Base-by-base conservation (phyloP, 2,329 filamentous ascomycete genomes). In the Exophiala sp. region DNA sequence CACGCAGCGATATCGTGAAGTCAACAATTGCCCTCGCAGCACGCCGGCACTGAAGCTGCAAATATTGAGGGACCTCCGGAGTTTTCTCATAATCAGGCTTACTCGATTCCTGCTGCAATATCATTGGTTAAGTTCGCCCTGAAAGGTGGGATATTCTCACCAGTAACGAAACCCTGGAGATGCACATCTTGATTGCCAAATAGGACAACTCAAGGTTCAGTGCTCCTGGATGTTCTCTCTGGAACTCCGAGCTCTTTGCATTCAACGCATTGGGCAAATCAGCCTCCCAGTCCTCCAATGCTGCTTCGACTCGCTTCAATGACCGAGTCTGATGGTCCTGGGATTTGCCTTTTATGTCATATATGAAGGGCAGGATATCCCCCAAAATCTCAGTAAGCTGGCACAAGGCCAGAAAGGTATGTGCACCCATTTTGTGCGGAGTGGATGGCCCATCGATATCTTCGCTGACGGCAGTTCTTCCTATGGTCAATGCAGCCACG, bases 361-460 rank as follows among this genome's bases (percentile, higher is more conserved):
- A 75, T 18, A 75, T 72, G 8, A 75, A 65, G 1, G 72, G 73
- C 12, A 75, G 63, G 1, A 75, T 58, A 44, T 75, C 72, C 5
- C 73, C 73, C 24, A 75, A 57, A 4, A 72, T 73, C 51, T 75
- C 73, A 2, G 72, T 74, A 52, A 82, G 66, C 11, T 67, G 71
- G 59, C 79, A 81, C 3, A 82, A 68, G 9, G 77, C 73, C 42
- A 68, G 65, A 53, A 74, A 65, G 65, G 77, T 67, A 63, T 72
- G 64, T 39, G 66, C 64, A 55, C 67, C 56, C 54, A 70, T 52
- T 42, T 50, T n/a, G 52, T 32, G 45, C 5, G 32, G 24, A 35
- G 21, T 29, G 20, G 40, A 43, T 18, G 21, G 34, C 58, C 69
- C 58, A 63, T 70, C 55, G 34, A 66, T 51, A 52, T 74, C 53